phyloP scores from a whole-genome alignment of 257 asterid genomes.

The Primulina huaijiensis region DNA sequence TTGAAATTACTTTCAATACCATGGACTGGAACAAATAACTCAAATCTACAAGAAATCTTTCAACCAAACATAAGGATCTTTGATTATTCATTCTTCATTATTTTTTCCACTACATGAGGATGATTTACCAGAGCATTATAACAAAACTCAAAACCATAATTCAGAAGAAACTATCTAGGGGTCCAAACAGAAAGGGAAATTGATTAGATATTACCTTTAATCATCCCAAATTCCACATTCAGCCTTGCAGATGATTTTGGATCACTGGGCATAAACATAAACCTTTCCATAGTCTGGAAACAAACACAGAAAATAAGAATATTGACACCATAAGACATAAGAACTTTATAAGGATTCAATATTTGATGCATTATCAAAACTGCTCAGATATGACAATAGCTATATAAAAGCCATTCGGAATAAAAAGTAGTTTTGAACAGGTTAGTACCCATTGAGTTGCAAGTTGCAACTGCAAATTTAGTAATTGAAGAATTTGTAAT shows the following conservation, averaged over 20 bases:
- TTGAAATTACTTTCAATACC: background rate
- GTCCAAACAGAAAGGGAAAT: conserved; percentile 10
- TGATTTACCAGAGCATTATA: background rate
- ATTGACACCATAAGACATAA: background rate
- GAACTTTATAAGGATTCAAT: no score
- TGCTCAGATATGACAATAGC: background rate
- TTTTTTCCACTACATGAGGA: conserved; percentile 7
- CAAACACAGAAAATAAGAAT: conserved; percentile 12
- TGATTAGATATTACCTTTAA: conserved; percentile 52
- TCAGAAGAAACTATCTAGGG: background rate
- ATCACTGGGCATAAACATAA: conserved; percentile 62
- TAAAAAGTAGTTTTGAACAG: background rate
- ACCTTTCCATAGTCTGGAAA: conserved; percentile 58
- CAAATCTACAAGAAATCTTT: background rate
- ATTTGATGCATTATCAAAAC: background rate
- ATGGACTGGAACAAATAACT: background rate
- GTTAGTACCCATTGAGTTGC: background rate
- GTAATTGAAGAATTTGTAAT: no score
- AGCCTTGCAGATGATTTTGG: conserved; percentile 60
- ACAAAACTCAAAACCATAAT: conserved; percentile 15
- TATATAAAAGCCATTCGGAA: background rate
- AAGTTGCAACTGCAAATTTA: background rate
- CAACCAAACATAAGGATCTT: background rate
- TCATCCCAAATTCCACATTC: conserved; percentile 73
- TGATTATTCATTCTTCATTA: background rate